Evolutionary conservation across 2,329 filamentous ascomycete genomes (phyloP), one percentile per base, ranked within the genome.

Genomic region (Metarhizium guizhouense): DNA sequence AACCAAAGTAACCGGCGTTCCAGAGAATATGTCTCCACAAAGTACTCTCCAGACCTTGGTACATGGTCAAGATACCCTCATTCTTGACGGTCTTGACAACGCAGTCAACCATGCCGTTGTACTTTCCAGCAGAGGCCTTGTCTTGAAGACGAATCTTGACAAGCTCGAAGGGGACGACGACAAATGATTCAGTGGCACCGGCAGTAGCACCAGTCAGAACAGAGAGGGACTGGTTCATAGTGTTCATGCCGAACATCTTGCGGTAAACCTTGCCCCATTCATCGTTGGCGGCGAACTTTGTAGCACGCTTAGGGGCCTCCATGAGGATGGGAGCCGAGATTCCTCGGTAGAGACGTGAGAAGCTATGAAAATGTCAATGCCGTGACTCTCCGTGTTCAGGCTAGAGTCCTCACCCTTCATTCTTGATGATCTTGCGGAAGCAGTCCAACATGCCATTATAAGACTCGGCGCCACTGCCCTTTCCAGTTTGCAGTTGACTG

Each of bases 391-490:
- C 18, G 32, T 11, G 6, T 20, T 18, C 13, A 8, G 5, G 6
- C n/a, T 51, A 11, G 32, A 20, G 40, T 42, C 13, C 57, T 51
- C 83, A 95, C 90, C 94, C 94, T 78, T 99, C 94, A 71, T 95
- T 87, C 74, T 84, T 87, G 72, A 99, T 84, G 68, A 99, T 99
- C 83, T 99, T 99, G 69, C 84, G 81, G 80, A 99, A 95, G 80
- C 93, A 97, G 75, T 99, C 94, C 57, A 96, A 69, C 91, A 97
- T 99, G 80, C 94, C 90, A 77, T 84, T 96, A 82, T 99, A 97
- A 64, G 82, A 78, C 66, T 97, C 94, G 62, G 86, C 86, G 57
- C 90, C 90, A 25, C 79, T 76, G 47, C 79, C 83, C 62, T 78
- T 81, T 66, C 86, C 87, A 54, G 87, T 88, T 76, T 96, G 92